phyloP scores from a whole-genome alignment of 2,329 filamentous ascomycete genomes.

The Phaeophleospora eucalypticola region DNA sequence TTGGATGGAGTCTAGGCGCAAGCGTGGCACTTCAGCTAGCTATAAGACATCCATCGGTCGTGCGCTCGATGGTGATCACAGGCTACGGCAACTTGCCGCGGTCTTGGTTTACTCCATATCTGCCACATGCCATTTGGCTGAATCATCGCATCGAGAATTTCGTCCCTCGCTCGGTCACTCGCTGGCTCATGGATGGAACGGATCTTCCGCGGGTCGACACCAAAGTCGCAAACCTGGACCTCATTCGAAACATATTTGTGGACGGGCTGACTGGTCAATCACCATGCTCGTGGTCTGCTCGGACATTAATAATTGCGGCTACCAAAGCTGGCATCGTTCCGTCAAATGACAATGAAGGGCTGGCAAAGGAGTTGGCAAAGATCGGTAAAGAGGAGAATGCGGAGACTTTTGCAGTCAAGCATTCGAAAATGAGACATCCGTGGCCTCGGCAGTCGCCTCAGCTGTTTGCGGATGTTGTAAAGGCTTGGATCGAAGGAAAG shows the following conservation, averaged over 20 bases:
- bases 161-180: slow-evolving; percentile 15
- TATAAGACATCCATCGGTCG: slow-evolving; percentile 17
- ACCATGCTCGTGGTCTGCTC: slow-evolving; percentile 19
- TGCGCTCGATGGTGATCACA: slow-evolving; percentile 22
- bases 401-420: slow-evolving; percentile 19
- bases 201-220: slow-evolving; percentile 12
- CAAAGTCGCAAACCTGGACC: slow-evolving; percentile 7
- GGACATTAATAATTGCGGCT: slow-evolving; percentile 25
- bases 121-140: slow-evolving; percentile 19
- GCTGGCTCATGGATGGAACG: slow-evolving; percentile 25
- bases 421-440: slow-evolving; percentile 25
- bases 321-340: slow-evolving; percentile 25
- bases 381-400: slow-evolving; percentile 17
- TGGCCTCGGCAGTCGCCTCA: slow-evolving; percentile 26
- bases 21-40: slow-evolving; percentile 24
- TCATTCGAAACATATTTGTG: slow-evolving; percentile 16
- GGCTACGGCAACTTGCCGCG: slow-evolving; percentile 17
- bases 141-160: slow-evolving; percentile 14
- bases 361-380: slow-evolving; percentile 19
- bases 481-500: slow-evolving; percentile 17
- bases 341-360: slow-evolving; percentile 20
- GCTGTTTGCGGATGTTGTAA: slow-evolving; percentile 22
- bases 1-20: slow-evolving; percentile 28
- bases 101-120: slow-evolving; percentile 5
- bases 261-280: slow-evolving; percentile 12